A percentile compares a stretch with the other conserved stretches of the same genome.
Conservation (phyloP, 495 filamentous ascomycete species). For the Penicillium goetzii region DNA sequence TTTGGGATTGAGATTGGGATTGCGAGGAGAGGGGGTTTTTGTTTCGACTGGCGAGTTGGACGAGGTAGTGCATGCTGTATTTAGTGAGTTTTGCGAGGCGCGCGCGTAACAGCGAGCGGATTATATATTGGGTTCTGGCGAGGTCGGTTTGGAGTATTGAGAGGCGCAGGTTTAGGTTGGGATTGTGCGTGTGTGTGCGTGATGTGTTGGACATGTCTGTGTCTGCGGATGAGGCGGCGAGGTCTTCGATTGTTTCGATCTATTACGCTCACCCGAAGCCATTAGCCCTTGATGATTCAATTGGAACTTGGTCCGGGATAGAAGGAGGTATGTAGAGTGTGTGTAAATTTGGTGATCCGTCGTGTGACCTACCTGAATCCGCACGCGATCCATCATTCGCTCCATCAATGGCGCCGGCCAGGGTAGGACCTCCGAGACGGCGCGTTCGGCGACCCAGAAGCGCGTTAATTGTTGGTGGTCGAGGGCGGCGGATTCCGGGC, state of each 20-base stretch:
- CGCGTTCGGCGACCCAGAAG: conserved; percentile 89
- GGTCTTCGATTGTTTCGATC: conserved; percentile 74
- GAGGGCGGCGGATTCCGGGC: conserved; percentile 60
- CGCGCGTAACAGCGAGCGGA: conserved; percentile 82
- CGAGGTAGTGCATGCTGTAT: conserved; percentile 49
- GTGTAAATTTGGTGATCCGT: background rate
- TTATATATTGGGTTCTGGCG: conserved; percentile 86
- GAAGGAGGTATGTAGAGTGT: too few species aligned
- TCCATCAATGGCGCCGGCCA: conserved; percentile 71
- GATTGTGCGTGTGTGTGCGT: conserved; percentile 70
- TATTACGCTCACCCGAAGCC: conserved; percentile 28
- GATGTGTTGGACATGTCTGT: conserved; percentile 35
- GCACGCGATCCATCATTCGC: conserved; percentile 75
- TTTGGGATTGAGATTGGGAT: conserved; percentile 55
- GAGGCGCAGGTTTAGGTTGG: conserved; percentile 85
- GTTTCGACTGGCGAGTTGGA: conserved; percentile 46
- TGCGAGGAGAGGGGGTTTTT: conserved; percentile 60
- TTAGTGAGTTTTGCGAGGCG: conserved; percentile 73
- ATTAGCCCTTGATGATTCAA: too few species aligned
- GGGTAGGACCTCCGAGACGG: conserved; percentile 78
- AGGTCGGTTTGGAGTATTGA: conserved; percentile 97
- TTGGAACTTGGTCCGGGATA: too few species aligned
- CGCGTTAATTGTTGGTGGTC: conserved; percentile 90
- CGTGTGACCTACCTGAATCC: conserved; percentile 55
- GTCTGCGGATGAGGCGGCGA: conserved; percentile 57